Conservation (phyloP, 2,329 filamentous ascomycete genomes). For the Basipetospora chlamydospora region DNA sequence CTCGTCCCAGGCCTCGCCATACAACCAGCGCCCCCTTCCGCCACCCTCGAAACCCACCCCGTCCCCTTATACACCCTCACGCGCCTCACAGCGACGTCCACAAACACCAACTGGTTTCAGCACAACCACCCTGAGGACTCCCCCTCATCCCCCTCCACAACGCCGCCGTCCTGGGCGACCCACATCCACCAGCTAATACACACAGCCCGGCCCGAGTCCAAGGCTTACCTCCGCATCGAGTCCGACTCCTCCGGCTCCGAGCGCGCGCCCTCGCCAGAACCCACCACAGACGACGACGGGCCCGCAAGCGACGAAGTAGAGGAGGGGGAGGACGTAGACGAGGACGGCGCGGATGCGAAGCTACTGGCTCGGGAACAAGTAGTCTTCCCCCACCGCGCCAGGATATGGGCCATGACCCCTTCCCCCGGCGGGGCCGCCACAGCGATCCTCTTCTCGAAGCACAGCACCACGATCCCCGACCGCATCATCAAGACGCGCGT, state of each 20-base stretch:
- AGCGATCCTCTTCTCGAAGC: constrained; percentile 33
- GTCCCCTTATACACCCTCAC: constrained; percentile 32
- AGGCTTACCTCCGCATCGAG: constrained; percentile 3
- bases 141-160: neutral
- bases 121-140: constrained; percentile 21
- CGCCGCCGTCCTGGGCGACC: constrained; percentile 1
- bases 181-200: constrained; percentile 1
- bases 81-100: constrained; percentile 35
- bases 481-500: constrained; percentile 22
- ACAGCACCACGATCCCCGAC: constrained; percentile 33
- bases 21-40: constrained; percentile 15
- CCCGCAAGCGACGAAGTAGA: constrained; percentile 14
- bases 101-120: constrained; percentile 38
- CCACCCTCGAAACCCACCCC: constrained; percentile 7
- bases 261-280: constrained; percentile 8
- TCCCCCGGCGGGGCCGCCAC: constrained; percentile 37
- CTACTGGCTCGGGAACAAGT: constrained; percentile 17
- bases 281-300: constrained; percentile 7
- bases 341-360: constrained; percentile 11
- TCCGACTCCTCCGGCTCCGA: constrained; percentile 1
- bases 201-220: neutral
- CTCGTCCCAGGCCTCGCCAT: constrained; percentile 34
- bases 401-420: constrained; percentile 37
- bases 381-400: constrained; percentile 32
- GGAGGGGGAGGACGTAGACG: constrained; percentile 12